Evolutionary conservation across 257 asterid genomes (phyloP).

Genomic region (Solanum piurae): DNA sequence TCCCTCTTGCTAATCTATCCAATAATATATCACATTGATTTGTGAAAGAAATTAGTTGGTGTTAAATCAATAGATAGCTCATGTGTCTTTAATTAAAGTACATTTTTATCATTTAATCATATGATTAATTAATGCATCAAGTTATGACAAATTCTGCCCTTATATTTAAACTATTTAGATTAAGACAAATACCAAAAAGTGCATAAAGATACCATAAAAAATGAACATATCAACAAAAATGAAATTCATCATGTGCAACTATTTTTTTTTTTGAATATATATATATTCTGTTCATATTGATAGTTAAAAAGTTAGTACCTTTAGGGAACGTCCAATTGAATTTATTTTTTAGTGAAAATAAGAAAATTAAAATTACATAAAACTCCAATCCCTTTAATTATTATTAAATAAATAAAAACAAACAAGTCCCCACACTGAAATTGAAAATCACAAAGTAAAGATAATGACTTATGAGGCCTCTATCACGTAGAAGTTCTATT

Average conservation of each 20-base stretch:
- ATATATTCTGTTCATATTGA: neutral
- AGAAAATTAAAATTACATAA: no score
- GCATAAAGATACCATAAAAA: neutral
- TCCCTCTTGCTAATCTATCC: neutral
- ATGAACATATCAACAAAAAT: neutral
- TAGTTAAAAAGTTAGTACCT: neutral
- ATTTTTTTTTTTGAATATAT: no score
- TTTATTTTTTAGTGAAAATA: no score
- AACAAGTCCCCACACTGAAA: neutral
- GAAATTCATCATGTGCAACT: neutral
- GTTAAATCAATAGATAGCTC: neutral
- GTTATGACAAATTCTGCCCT: neutral
- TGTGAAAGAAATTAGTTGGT: no score
- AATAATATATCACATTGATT: neutral
- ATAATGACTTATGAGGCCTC: neutral
- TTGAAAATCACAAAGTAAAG: neutral
- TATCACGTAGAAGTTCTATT: neutral
- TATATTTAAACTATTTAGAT: neutral
- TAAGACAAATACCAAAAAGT: neutral
- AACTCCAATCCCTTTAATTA: neutral
- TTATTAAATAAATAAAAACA: no score
- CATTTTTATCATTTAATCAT: neutral
- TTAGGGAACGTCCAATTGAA: neutral
- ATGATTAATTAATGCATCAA: neutral
- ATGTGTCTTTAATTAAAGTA: neutral